Conservation (phyloP, 140 eudicot species). For the Anethum foeniculum region DNA sequence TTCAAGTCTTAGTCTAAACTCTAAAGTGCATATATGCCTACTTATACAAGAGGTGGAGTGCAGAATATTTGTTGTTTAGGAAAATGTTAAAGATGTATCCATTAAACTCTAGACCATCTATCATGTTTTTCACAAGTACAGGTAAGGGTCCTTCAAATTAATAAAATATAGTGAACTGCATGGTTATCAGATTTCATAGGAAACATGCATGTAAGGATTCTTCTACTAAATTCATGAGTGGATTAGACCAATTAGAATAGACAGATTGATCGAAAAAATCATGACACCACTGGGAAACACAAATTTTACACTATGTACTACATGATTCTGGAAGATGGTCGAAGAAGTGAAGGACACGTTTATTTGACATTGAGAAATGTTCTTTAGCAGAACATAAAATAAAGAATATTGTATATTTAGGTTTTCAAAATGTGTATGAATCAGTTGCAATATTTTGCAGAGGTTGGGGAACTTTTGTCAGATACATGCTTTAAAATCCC, state of each 20-base stretch:
- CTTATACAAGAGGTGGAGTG: background rate
- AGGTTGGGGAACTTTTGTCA: no score
- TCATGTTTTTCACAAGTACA: background rate
- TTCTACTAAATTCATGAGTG: background rate
- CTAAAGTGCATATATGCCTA: background rate
- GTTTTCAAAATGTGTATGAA: no score
- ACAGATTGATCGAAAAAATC: no score
- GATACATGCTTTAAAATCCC: no score
- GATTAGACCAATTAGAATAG: background rate
- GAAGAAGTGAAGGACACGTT: no score
- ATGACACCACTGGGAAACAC: no score
- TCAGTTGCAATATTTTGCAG: no score
- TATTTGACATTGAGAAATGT: no score
- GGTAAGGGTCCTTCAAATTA: background rate
- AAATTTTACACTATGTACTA: no score
- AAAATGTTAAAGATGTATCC: background rate
- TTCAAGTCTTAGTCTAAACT: background rate
- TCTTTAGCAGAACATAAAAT: no score
- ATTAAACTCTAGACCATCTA: background rate
- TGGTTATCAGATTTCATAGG: background rate
- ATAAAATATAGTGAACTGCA: background rate
- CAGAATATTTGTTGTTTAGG: background rate
- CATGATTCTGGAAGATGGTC: no score
- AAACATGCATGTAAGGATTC: background rate
- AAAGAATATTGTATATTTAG: no score